phyloP scores from a whole-genome alignment of 2,329 filamentous ascomycete species.

The Gaeumannomyces sp. region DNA sequence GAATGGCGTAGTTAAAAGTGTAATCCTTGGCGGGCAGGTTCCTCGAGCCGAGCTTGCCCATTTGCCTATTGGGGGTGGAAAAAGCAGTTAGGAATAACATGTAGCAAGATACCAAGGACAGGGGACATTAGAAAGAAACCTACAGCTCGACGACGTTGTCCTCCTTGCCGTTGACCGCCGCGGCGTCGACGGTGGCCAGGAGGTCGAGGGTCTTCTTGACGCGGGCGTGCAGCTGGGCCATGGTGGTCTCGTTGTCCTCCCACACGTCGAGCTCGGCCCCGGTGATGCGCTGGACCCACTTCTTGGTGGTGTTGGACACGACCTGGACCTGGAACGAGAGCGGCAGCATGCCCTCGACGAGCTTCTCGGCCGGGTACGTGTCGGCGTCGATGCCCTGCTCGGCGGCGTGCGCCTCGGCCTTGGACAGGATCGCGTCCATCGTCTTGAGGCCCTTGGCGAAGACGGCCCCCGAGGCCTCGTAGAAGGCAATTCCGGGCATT shows the following conservation, averaged over 20 bases:
- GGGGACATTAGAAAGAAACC: slow-evolving; percentile 11
- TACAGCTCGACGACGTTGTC: slow-evolving; percentile 20
- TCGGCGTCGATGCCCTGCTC: slow-evolving; percentile 20
- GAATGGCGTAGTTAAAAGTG: slow-evolving; percentile 38
- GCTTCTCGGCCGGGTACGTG: slow-evolving; percentile 19
- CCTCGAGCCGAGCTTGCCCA: slow-evolving; percentile 13
- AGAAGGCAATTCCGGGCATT: slow-evolving; percentile 25
- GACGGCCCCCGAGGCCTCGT: slow-evolving; percentile 23
- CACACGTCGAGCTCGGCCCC: slow-evolving; percentile 18
- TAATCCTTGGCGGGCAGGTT: slow-evolving; percentile 28
- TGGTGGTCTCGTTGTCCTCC: slow-evolving; percentile 26
- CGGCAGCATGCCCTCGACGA: slow-evolving; percentile 29
- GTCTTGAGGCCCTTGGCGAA: slow-evolving; percentile 20
- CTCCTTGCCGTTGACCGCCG: slow-evolving; percentile 21
- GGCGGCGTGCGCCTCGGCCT: slow-evolving; percentile 24
- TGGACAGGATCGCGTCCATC: slow-evolving; percentile 24
- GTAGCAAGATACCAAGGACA: not conserved
- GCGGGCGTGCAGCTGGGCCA: slow-evolving; percentile 25
- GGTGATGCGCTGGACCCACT: slow-evolving; percentile 22
- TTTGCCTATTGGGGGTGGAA: slow-evolving; percentile 2
- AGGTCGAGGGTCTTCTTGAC: slow-evolving; percentile 25
- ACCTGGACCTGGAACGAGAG: slow-evolving; percentile 29
- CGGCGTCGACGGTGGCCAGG: slow-evolving; percentile 21
- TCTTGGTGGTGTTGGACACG: slow-evolving; percentile 24
- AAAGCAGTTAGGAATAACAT: slow-evolving; percentile 5